Percentiles rank a stretch among this genome's conserved stretches.
These are phyloP conservation scores for Plasmodium adleri DNA, from an alignment of 169 alveolate genomes.

Conservation along the genomic window DNA sequence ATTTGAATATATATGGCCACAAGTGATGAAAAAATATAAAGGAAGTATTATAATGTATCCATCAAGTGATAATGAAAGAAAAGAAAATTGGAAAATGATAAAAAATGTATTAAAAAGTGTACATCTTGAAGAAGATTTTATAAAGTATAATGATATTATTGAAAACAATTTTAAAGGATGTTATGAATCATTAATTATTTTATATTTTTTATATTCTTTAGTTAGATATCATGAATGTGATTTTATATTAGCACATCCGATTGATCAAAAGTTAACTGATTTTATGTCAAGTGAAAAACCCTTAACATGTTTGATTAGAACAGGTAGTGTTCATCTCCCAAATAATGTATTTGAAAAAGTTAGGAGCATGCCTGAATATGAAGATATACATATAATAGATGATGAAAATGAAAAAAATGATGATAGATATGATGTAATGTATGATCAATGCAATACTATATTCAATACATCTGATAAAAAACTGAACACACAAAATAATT, in stretches of 20 bases:
- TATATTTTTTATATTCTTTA: conserved; percentile 76
- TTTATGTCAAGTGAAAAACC: conserved; percentile 83
- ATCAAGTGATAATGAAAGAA: conserved; percentile 11
- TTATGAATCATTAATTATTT: conserved; percentile 74
- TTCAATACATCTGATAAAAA: too few relatives aligned
- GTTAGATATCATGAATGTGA: conserved; percentile 79
- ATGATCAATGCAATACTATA: too few relatives aligned
- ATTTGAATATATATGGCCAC: conserved; percentile 78
- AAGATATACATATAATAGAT: too few relatives aligned
- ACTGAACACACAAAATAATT: too few relatives aligned
- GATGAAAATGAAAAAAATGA: too few relatives aligned
- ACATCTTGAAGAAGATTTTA: conserved; percentile 60
- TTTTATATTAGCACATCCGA: conserved; percentile 74
- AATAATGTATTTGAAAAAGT: conserved; percentile 28
- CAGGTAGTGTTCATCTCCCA: conserved; percentile 76
- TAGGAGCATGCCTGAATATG: neutral
- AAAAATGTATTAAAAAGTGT: conserved; percentile 49
- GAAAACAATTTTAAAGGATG: conserved; percentile 50
- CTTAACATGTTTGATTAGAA: conserved; percentile 67
- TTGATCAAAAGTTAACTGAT: conserved; percentile 37
- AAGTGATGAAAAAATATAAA: conserved; percentile 25
- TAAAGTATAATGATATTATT: conserved; percentile 22
- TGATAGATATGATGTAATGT: too few relatives aligned
- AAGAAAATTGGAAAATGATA: conserved; percentile 72
- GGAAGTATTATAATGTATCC: conserved; percentile 8